Evolutionary conservation across 2,329 filamentous ascomycete genomes (phyloP).

Genomic region (Penicillium sp.): DNA sequence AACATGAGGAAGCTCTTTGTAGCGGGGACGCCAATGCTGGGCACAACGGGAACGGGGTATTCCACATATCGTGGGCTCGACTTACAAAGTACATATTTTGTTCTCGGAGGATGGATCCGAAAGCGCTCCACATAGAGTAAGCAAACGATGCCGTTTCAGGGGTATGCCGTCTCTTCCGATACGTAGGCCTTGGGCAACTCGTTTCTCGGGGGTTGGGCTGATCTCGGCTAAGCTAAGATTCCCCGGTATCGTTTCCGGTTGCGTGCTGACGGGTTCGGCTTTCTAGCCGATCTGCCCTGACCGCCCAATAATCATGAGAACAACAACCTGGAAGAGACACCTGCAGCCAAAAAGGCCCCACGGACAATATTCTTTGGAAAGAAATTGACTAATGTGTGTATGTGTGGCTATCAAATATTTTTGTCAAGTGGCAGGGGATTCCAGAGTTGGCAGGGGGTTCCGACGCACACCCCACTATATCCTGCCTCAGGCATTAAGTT

Average conservation of each 20-base stretch:
- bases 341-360: too few relatives aligned
- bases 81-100: neutral
- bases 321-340: neutral
- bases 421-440: neutral
- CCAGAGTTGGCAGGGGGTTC: neutral
- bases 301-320: neutral
- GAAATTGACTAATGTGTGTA: neutral
- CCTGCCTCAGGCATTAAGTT: neutral
- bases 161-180: neutral
- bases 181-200: neutral
- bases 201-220: neutral
- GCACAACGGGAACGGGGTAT: neutral
- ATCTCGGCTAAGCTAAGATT: constrained; percentile 5
- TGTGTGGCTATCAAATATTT: neutral
- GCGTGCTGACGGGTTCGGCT: constrained; percentile 13
- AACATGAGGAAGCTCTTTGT: neutral
- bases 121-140: constrained; percentile 2
- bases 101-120: constrained; percentile 1
- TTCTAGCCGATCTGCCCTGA: constrained; percentile 15
- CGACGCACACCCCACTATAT: neutral
- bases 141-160: neutral
- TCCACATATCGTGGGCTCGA: constrained; percentile 1
- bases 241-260: constrained; percentile 4
- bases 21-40: constrained; percentile 3
- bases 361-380: neutral